phyloP scores from a whole-genome alignment of 345 rosid genomes.

The Eucalyptus albens region DNA sequence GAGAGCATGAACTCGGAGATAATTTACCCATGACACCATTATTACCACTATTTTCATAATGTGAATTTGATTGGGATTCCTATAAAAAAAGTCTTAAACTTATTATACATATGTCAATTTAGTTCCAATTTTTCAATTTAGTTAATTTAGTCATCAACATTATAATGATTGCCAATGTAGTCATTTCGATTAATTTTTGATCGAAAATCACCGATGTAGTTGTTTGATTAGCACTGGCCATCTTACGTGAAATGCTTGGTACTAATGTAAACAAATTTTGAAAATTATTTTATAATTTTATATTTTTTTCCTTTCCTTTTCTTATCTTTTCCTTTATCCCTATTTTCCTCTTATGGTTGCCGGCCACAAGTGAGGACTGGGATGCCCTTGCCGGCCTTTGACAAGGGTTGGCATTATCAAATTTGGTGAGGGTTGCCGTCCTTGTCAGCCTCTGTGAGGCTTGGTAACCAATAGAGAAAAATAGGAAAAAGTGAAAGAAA shows the following conservation, averaged over 20 bases:
- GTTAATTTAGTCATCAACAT: background rate
- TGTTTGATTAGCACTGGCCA: background rate
- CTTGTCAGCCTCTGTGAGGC: background rate
- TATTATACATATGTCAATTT: too few species aligned
- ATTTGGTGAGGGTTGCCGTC: background rate
- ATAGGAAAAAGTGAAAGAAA: background rate
- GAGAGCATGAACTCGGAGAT: background rate
- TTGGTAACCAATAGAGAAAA: background rate
- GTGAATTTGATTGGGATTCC: background rate
- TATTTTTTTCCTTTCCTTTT: too few species aligned
- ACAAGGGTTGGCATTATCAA: background rate
- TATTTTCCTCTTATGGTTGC: rapidly evolving
- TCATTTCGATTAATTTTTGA: background rate
- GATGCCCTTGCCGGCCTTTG: background rate
- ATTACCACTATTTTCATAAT: background rate
- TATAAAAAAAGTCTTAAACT: background rate
- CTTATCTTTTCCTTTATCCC: background rate
- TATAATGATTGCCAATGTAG: background rate
- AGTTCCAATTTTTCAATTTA: background rate
- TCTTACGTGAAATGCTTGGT: rapidly evolving
- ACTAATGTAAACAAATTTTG: background rate
- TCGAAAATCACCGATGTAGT: background rate
- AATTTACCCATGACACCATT: background rate
- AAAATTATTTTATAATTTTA: background rate
- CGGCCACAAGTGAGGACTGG: background rate